Base-by-base conservation (phyloP, 169 alveolate species). In the Eimeria mitis region DNA sequence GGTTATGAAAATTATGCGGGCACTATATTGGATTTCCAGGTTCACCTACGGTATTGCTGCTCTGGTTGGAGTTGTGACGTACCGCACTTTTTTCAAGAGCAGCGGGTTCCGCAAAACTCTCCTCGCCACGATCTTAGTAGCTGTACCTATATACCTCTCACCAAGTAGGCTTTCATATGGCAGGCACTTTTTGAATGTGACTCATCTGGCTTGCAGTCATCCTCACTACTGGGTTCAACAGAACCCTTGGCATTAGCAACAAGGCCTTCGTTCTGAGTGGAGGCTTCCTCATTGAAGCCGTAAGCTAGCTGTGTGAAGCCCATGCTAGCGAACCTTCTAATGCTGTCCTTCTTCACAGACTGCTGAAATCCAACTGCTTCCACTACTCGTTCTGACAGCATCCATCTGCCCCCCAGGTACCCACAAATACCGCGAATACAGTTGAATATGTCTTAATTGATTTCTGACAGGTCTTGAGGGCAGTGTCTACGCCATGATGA, bases 381-480 rank as follows among this genome's bases (percentile, higher is more conserved):
- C 99, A 34, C 96, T 99, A 40, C 98, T 99, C 91, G 99, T 99
- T 34, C 92, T 99, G 79, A 99, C 99, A 3, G 98, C 99, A 31
- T 97, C 98, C 75, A 97, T 99, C 71, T 98, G 99, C 87, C 99
- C 99, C 28, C 98, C 98, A 92, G 96, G 96, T 92, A 44, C 31
- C 70, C 1, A 28, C 2, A 8, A 6, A 44, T 23, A 44, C 44
- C 78, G 52, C 65, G 25, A 37, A 44, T 5, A 40, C 44, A 23
- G 44, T 40, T 8, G 23, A 59, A 70, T 21, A 89, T 31, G 19
- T n/a, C 63, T 65, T 52, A 42, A 13, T 65, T 16, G 5, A 70
- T 68, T n/a, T 19, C 73, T 23, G 1, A 40, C 97, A 90, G 99
- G 99, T 28, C 98, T 99, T 68, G 99, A 99, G 97, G 99, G 99